phyloP scores from a whole-genome alignment of 2,329 filamentous ascomycete genomes.

The Nemania bipapillata region DNA sequence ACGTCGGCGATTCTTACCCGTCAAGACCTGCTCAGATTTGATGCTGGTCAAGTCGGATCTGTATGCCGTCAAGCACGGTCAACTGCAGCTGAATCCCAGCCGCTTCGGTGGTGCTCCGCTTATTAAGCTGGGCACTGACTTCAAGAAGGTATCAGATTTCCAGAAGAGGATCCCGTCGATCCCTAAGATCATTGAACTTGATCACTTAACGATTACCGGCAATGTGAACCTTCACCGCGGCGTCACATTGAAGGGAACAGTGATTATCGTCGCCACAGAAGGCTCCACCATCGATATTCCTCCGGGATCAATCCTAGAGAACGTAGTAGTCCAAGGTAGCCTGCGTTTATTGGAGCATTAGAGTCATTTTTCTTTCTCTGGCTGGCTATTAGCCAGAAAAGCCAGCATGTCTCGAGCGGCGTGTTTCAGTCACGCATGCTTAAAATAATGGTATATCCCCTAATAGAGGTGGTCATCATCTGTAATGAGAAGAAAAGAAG shows the following conservation, averaged over 20 bases:
- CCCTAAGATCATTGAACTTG: constrained; percentile 88
- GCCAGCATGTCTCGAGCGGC: constrained; percentile 13
- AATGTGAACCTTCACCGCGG: constrained; percentile 96
- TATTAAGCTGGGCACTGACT: constrained; percentile 98
- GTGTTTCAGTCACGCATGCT: constrained; percentile 21
- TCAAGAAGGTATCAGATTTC: constrained; percentile 99
- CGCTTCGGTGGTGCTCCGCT: constrained; percentile 96
- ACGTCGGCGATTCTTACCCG: constrained; percentile 95
- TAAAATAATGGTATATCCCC: constrained; percentile 35
- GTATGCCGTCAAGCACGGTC: constrained; percentile 98
- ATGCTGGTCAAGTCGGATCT: constrained; percentile 99
- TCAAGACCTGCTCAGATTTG: constrained; percentile 99
- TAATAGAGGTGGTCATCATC: constrained; percentile 36
- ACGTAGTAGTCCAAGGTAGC: constrained; percentile 98
- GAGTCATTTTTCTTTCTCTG: constrained; percentile 33
- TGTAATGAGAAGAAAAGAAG: constrained; percentile 35
- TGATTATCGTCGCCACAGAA: constrained; percentile 98
- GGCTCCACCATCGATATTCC: constrained; percentile 98
- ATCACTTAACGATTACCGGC: constrained; percentile 96
- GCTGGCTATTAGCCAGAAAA: constrained; percentile 1
- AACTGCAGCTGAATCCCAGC: constrained; percentile 95
- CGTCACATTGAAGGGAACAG: constrained; percentile 95
- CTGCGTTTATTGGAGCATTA: constrained; percentile 78
- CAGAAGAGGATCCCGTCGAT: constrained; percentile 87
- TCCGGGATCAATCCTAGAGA: constrained; percentile 95